These are phyloP conservation scores for Paxillus ammoniavirescens DNA, from an alignment of 768 basidiomycete genomes.

Conservation along the genomic window DNA sequence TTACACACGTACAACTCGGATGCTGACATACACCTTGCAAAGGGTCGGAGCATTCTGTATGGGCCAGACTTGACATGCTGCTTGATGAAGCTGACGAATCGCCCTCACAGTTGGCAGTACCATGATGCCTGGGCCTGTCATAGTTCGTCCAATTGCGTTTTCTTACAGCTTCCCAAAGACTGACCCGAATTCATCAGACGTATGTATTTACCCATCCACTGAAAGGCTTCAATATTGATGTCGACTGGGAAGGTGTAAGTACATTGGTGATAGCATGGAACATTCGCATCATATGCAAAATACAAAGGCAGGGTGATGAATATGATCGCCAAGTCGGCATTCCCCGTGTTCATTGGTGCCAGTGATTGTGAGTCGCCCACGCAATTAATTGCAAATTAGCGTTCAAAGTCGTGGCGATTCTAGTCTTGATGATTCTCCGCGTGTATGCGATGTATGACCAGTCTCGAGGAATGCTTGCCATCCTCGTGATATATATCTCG, in stretches of 20 bases:
- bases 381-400: background rate
- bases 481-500: slow-evolving; percentile 10
- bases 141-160: background rate
- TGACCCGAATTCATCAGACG: background rate
- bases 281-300: background rate
- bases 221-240: background rate
- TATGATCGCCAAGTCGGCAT: background rate
- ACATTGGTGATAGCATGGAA: background rate
- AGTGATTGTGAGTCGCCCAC: slow-evolving; percentile 15
- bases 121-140: slow-evolving; percentile 5
- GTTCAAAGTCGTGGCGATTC: background rate
- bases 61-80: background rate
- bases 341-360: slow-evolving; percentile 13
- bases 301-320: background rate
- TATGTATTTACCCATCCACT: background rate
- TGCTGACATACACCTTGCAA: background rate
- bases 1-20: background rate
- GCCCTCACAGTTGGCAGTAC: background rate
- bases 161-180: background rate
- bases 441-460: slow-evolving; percentile 23
- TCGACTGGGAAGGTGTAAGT: background rate
- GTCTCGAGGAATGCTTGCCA: slow-evolving; percentile 11
- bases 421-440: slow-evolving; percentile 24
- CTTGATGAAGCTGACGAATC: background rate
- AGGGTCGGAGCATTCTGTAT: background rate